Evolutionary conservation across 2,329 filamentous ascomycete genomes (phyloP).

Genomic region (Zymoseptoria tritici): DNA sequence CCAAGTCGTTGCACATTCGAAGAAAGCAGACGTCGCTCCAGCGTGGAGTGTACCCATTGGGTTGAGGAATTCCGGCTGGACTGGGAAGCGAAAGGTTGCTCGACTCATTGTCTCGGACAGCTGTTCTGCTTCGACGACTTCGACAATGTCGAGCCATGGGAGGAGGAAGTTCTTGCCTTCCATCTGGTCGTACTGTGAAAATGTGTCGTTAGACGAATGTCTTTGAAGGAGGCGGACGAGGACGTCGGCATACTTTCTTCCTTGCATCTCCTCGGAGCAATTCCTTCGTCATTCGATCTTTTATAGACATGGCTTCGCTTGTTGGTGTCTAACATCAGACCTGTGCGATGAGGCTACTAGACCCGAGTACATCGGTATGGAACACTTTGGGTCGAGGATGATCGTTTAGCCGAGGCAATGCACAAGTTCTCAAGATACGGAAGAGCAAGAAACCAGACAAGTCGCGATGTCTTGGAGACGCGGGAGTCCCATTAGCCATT

Average conservation of each 20-base stretch:
- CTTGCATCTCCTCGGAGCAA: slow-evolving; percentile 10
- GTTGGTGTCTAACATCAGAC: too few species aligned
- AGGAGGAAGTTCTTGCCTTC: slow-evolving; percentile 12
- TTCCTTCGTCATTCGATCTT: slow-evolving; percentile 9
- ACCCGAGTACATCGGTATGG: too few species aligned
- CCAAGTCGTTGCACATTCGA: slow-evolving; percentile 18
- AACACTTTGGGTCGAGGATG: background rate
- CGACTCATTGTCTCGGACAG: slow-evolving; percentile 8
- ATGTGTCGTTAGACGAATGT: background rate
- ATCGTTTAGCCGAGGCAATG: background rate
- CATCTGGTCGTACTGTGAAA: slow-evolving; percentile 11
- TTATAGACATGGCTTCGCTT: background rate
- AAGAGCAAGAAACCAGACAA: background rate
- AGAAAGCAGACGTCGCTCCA: slow-evolving; percentile 16
- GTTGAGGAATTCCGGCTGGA: slow-evolving; percentile 19
- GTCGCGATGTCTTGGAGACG: too few species aligned
- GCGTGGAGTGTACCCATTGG: slow-evolving; percentile 17
- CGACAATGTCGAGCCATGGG: slow-evolving; percentile 14
- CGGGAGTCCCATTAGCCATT: too few species aligned
- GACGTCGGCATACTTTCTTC: slow-evolving; percentile 2
- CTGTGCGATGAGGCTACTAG: too few species aligned
- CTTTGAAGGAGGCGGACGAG: too few species aligned
- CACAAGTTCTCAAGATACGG: background rate
- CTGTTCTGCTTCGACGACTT: slow-evolving; percentile 6
- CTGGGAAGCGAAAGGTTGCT: slow-evolving; percentile 13